Evolutionary conservation across 768 basidiomycete genomes (phyloP), one percentile per base, ranked within the genome.

Genomic region (Guyanaporus albipodus): DNA sequence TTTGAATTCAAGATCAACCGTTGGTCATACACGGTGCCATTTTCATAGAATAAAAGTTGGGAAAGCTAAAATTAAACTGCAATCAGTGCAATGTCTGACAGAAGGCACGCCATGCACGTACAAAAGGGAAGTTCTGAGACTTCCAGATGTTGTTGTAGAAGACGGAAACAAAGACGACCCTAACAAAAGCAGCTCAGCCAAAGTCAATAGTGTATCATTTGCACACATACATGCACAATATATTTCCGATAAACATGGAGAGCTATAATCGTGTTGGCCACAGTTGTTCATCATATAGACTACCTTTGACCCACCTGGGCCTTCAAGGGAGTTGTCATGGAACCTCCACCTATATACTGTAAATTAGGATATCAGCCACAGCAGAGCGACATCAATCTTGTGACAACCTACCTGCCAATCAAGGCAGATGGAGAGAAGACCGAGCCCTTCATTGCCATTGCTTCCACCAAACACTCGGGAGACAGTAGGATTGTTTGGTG

Each of bases 361-460:
- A 1, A 24, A 34, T 12, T 8, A 4, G 19, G 4, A 35, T 11
- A 18, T 38, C 17, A 47, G 12, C 18, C n/a, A 27, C 21, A 4
- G 24, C 8, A 17, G 10, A 7, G n/a, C 1, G 6, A 4, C 1
- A 5, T 9, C 24, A 2, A n/a, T 28, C 34, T 21, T 8, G 45
- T 75, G 59, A 36, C 70, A 28, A 44, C 73, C 1, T 42, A 64
- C 63, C 64, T 80, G 77, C 81, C 82, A 83, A 56, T 84, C 82
- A n/a, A 83, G 64, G 50, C 71, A 80, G 31, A 83, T 58, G 3
- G 81, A 73, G 37, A 83, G 73, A 41, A 77, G 62, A 10, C 80
- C 82, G 35, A 83, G 71, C 10, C 81, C 81, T 60, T 82, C 80
- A 44, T 83, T 81, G 46, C 73, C 80, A 27, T 77, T 74, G 33